Conservation (phyloP, 75 land plant genomes). For the Azolla pinnata region DNA sequence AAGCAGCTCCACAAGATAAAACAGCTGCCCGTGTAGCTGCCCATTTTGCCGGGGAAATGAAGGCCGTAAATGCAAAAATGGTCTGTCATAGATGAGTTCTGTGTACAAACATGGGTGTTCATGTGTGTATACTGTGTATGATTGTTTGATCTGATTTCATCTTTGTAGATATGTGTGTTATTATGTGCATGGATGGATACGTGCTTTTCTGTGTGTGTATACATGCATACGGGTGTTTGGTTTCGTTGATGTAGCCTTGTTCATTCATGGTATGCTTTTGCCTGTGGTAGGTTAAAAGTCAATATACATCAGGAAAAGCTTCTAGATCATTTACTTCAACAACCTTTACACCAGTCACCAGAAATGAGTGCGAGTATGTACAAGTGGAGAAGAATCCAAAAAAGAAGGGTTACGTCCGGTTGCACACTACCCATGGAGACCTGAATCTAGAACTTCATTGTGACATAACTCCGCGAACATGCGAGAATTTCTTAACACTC, state of each 20-base stretch:
- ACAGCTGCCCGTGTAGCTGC: conserved; percentile 83
- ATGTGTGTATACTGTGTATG: too few species aligned
- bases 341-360: conserved; percentile 75
- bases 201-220: too few species aligned
- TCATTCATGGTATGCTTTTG: too few species aligned
- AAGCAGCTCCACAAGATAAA: conserved; percentile 62
- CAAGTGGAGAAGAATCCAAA: conserved; percentile 89
- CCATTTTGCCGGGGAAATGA: conserved; percentile 79
- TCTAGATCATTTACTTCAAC: conserved; percentile 94
- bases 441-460: conserved; percentile 92
- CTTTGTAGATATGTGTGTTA: too few species aligned
- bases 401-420: conserved; percentile 83
- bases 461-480: conserved; percentile 84
- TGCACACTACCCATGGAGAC: conserved; percentile 93
- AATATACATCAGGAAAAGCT: conserved; percentile 78
- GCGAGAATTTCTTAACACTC: conserved; percentile 91
- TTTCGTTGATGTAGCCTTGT: too few species aligned
- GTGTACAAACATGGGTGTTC: too few species aligned
- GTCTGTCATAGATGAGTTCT: conserved; percentile 21
- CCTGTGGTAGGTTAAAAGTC: conserved; percentile 85
- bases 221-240: too few species aligned
- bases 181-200: too few species aligned
- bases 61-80: conserved; percentile 83
- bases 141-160: too few species aligned
- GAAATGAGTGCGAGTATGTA: conserved; percentile 76